Conservation (phyloP, 2,329 filamentous ascomycete genomes). For the Xylaria sp. region DNA sequence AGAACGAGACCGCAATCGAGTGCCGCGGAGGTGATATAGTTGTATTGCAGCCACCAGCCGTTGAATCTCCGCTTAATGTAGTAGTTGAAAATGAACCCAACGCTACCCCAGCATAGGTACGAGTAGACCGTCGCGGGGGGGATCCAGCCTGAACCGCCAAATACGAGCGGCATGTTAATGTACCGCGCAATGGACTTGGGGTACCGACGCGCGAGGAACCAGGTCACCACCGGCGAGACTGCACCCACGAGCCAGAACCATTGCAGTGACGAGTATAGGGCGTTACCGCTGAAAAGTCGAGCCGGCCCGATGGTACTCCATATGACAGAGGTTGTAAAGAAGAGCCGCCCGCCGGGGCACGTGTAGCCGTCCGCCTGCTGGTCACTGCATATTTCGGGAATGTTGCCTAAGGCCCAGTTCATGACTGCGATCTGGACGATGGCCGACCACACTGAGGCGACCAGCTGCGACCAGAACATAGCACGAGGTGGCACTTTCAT, state of each 20-base stretch:
- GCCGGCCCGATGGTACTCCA: constrained; percentile 76
- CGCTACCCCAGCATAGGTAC: constrained; percentile 72
- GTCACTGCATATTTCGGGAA: constrained; percentile 64
- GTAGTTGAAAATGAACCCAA: constrained; percentile 72
- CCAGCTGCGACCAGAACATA: constrained; percentile 55
- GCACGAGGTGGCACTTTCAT: constrained; percentile 51
- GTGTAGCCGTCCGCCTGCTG: constrained; percentile 62
- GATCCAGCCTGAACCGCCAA: constrained; percentile 66
- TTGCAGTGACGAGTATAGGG: constrained; percentile 67
- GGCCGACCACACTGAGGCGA: constrained; percentile 55
- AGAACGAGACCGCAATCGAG: constrained; percentile 72
- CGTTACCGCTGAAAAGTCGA: constrained; percentile 69
- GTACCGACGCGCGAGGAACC: constrained; percentile 64
- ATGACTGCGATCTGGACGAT: constrained; percentile 64
- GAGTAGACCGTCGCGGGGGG: constrained; percentile 74
- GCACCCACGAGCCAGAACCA: constrained; percentile 76
- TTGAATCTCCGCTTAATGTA: constrained; percentile 67
- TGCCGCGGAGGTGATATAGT: constrained; percentile 75
- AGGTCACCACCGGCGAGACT: constrained; percentile 66
- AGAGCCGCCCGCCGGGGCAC: constrained; percentile 59
- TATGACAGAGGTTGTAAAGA: constrained; percentile 72
- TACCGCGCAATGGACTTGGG: constrained; percentile 68
- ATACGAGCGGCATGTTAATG: constrained; percentile 71
- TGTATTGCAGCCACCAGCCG: constrained; percentile 80
- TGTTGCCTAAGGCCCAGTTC: constrained; percentile 68